A percentile compares a stretch with the other conserved stretches of the same genome.
These are phyloP conservation scores for Botryotinia convoluta DNA, from an alignment of 2,329 filamentous ascomycete species.

Conservation along the genomic window DNA sequence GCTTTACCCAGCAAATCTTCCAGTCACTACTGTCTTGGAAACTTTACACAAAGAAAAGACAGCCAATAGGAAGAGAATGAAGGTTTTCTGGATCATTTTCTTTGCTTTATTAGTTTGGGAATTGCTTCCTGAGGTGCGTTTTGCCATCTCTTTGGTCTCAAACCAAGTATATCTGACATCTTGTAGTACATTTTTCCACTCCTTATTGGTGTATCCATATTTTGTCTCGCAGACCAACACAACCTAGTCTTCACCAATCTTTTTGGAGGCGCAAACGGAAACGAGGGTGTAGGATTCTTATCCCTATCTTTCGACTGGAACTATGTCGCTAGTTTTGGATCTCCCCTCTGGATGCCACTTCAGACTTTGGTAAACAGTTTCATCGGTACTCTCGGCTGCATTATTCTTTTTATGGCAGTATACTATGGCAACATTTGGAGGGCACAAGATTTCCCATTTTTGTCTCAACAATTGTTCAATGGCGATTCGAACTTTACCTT, in stretches of 20 bases:
- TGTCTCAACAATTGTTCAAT: slow-evolving; percentile 44
- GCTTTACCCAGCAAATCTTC: slow-evolving; percentile 61
- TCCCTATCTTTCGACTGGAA: slow-evolving; percentile 45
- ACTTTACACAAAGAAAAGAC: slow-evolving; percentile 41
- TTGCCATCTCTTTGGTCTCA: neutral
- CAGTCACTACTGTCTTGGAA: slow-evolving; percentile 43
- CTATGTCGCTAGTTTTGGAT: slow-evolving; percentile 39
- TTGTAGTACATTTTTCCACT: slow-evolving; percentile 22
- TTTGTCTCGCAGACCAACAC: slow-evolving; percentile 46
- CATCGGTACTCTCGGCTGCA: slow-evolving; percentile 39
- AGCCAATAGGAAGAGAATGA: slow-evolving; percentile 41
- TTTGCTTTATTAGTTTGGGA: slow-evolving; percentile 21
- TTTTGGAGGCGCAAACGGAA: slow-evolving; percentile 49
- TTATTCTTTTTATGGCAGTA: slow-evolving; percentile 39
- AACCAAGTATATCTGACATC: neutral
- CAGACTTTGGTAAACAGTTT: slow-evolving; percentile 38
- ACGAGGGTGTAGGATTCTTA: slow-evolving; percentile 43
- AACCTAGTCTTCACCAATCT: slow-evolving; percentile 47
- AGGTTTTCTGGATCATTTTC: slow-evolving; percentile 38
- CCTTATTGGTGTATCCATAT: slow-evolving; percentile 53
- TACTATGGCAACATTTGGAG: slow-evolving; percentile 47
- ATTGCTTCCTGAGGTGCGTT: slow-evolving; percentile 20
- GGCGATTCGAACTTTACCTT: slow-evolving; percentile 39
- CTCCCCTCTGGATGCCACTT: slow-evolving; percentile 35
- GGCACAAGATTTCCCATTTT: slow-evolving; percentile 44